Percentiles rank a stretch among this genome's conserved stretches.
phyloP scores from a whole-genome alignment of 257 asterid genomes.

The Ehretia macrophylla region DNA sequence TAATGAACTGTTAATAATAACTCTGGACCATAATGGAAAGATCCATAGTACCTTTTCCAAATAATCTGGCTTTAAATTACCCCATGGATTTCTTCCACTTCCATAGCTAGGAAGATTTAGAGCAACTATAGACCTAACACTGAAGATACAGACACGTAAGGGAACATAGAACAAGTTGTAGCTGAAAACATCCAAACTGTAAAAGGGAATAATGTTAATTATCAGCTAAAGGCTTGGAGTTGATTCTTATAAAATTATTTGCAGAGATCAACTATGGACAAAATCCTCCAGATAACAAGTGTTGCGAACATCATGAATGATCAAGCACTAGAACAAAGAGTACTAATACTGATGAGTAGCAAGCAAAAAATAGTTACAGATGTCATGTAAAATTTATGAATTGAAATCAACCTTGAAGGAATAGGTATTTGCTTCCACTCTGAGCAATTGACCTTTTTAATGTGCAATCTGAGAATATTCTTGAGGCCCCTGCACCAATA shows the following conservation, averaged over 20 bases:
- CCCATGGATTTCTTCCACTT: slow-evolving; percentile 98
- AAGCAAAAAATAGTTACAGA: not conserved
- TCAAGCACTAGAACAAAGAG: not conserved
- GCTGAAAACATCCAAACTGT: not conserved
- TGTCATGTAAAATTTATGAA: not conserved
- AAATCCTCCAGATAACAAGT: not conserved
- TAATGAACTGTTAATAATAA: not conserved
- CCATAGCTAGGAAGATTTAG: slow-evolving; percentile 93
- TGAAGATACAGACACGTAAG: slow-evolving; percentile 17
- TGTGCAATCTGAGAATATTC: slow-evolving; percentile 79
- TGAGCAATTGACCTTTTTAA: slow-evolving; percentile 76
- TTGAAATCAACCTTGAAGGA: slow-evolving; percentile 70
- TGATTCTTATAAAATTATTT: too few species aligned
- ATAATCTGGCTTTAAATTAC: slow-evolving; percentile 71
- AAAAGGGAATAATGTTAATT: not conserved
- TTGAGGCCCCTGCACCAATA: slow-evolving; percentile 74
- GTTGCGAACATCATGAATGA: not conserved
- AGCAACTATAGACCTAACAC: slow-evolving; percentile 92
- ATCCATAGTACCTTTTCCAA: slow-evolving; percentile 58
- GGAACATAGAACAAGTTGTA: not conserved
- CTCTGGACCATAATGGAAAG: not conserved
- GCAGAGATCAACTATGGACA: not conserved
- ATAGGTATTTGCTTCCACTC: slow-evolving; percentile 80
- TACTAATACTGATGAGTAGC: not conserved
- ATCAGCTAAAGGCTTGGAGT: too few species aligned